Evolutionary conservation across 108 stramenopile genomes (phyloP), one percentile per base, ranked within the genome.

Genomic region (Nitzschia putrida): DNA sequence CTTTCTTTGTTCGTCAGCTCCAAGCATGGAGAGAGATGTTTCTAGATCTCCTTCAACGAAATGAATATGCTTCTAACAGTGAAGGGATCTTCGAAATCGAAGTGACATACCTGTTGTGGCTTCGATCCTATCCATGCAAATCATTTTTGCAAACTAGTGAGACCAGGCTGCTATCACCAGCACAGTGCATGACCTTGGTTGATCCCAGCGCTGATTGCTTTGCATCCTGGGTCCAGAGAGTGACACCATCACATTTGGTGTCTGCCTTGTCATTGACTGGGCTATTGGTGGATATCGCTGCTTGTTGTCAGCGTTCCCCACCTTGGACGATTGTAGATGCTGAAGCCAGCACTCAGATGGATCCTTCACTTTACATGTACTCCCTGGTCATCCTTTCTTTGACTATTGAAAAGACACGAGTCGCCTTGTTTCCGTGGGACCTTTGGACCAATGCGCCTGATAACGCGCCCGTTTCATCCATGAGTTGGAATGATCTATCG

Each of bases 11-110:
- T 5, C 49, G 45, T 49, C 56, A 53, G 29, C 12, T 73, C 0
- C 42, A 44, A 52, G 66, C 51, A 12, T 75, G 74, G 74, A 43
- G 57, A 39, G 74, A 75, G 34, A 75, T 75, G 66, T 75, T 64
- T 16, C 4, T 75, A 14, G 74, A 75, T 53, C 9, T 75, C 16
- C 61, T 68, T 58, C 66, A 68, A 44, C 64, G 72, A 12, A 47
- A 59, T 44, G 23, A 56, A 2, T 73, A 66, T 49, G 24, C 49
- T 9, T n/a, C 34, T 34, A 1, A 34, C 4, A 34, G 29, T 34
- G 72, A 66, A 11, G 26, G 34, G 14, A 37, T 47, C 14, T 22
- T 22, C 21, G 45, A 57, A 7, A 58, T 66, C 18, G 72, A 66
- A 37, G 47, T 49, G 14, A 2, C 47, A 18, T 49, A 49, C 6